These are phyloP conservation scores for Alternaria sp. DNA, from an alignment of 2,329 filamentous ascomycete species.

Conservation along the genomic window DNA sequence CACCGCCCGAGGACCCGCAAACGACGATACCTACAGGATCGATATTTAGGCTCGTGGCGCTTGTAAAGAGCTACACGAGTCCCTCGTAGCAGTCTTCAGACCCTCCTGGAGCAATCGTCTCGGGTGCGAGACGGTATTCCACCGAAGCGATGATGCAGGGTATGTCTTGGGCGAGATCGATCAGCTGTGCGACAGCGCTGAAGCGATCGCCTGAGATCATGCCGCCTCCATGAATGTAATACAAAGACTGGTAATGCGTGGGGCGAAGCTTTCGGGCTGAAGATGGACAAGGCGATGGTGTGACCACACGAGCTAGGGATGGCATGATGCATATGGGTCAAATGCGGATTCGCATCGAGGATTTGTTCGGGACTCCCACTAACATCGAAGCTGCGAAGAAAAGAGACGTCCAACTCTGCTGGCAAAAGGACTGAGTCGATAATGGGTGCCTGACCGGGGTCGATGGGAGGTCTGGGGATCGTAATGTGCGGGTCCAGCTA, in stretches of 20 bases:
- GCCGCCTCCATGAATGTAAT: conserved; percentile 69
- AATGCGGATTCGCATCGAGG: conserved; percentile 64
- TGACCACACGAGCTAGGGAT: conserved; percentile 50
- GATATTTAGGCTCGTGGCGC: conserved; percentile 24
- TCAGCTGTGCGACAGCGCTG: conserved; percentile 17
- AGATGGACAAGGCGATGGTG: conserved; percentile 65
- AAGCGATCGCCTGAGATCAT: conserved; percentile 30
- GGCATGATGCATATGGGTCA: conserved; percentile 58
- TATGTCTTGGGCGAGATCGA: conserved; percentile 25
- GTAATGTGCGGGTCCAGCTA: conserved; percentile 22
- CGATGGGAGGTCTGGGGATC: conserved; percentile 13
- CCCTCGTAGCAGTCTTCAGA: conserved; percentile 29
- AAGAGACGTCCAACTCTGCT: conserved; percentile 22
- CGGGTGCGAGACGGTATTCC: conserved; percentile 29
- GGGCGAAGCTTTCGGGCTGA: conserved; percentile 59
- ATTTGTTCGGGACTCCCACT: conserved; percentile 53
- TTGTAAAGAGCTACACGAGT: conserved; percentile 24
- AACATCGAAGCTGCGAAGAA: conserved; percentile 19
- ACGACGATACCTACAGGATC: conserved; percentile 26
- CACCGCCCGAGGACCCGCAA: conserved; percentile 24
- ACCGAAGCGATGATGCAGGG: conserved; percentile 25
- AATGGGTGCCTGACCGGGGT: conserved; percentile 14
- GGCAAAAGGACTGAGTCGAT: conserved; percentile 17
- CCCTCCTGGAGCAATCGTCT: conserved; percentile 24
- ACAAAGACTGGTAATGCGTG: conserved; percentile 75